These are phyloP conservation scores for Coleophoma eucalyptorum DNA, from an alignment of 2,329 filamentous ascomycete genomes.

Conservation along the genomic window DNA sequence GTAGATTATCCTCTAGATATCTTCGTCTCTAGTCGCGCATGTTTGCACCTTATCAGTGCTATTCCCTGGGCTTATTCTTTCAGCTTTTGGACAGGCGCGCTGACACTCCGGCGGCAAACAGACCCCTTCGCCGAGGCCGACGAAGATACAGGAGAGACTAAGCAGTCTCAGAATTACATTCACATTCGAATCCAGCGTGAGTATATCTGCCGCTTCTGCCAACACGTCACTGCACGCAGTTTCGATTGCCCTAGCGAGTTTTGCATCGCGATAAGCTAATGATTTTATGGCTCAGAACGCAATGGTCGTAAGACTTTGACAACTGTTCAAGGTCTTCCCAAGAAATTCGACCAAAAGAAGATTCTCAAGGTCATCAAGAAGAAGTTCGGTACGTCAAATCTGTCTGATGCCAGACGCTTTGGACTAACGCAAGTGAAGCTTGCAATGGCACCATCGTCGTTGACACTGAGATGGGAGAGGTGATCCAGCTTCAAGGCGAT, in stretches of 20 bases:
- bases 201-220: conserved; percentile 30
- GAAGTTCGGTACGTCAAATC: conserved; percentile 72
- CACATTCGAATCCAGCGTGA: conserved; percentile 99
- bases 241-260: too few species aligned
- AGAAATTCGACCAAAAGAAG: conserved; percentile 99
- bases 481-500: conserved; percentile 99
- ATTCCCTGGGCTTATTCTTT: too few species aligned
- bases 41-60: too few species aligned
- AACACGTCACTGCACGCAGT: too few species aligned
- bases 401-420: background rate
- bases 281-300: conserved; percentile 68
- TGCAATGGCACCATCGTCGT: conserved; percentile 99
- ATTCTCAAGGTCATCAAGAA: conserved; percentile 99
- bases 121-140: conserved; percentile 99
- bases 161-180: conserved; percentile 96
- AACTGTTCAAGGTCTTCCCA: conserved; percentile 96
- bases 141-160: conserved; percentile 95
- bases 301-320: conserved; percentile 99
- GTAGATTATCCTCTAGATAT: too few species aligned
- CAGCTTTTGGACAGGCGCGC: conserved; percentile 2
- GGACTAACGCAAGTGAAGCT: conserved; percentile 47
- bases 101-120: conserved; percentile 34
- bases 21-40: too few species aligned
- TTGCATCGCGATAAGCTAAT: conserved; percentile 22
- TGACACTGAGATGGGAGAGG: conserved; percentile 96